These are phyloP conservation scores for Populus tremula DNA, from an alignment of 345 rosid species.

Conservation along the genomic window DNA sequence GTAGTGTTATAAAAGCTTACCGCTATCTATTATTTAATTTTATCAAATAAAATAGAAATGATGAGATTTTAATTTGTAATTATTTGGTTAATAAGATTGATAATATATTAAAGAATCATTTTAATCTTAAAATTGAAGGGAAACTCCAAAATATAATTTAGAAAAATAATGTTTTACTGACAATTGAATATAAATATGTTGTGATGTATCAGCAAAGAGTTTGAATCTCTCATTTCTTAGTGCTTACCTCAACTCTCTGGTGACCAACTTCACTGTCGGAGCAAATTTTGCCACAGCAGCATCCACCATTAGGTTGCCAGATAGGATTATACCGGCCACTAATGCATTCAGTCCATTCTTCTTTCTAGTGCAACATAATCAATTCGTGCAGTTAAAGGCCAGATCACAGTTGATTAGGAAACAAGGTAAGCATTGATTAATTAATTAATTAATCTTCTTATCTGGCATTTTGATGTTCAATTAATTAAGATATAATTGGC, in stretches of 20 bases:
- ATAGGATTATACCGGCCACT: slow-evolving; percentile 12
- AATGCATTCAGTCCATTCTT: slow-evolving; percentile 40
- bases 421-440: slow-evolving; percentile 30
- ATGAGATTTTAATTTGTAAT: too few relatives aligned
- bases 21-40: too few relatives aligned
- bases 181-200: too few relatives aligned
- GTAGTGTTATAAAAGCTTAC: too few relatives aligned
- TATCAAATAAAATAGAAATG: too few relatives aligned
- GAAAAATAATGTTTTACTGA: too few relatives aligned
- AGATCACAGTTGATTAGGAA: slow-evolving; percentile 32
- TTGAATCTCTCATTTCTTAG: slow-evolving; percentile 24
- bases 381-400: slow-evolving; percentile 42
- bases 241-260: slow-evolving; percentile 33
- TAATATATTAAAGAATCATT: too few relatives aligned
- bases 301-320: slow-evolving; percentile 24
- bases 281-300: slow-evolving; percentile 35
- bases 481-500: not conserved
- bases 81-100: too few relatives aligned
- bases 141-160: too few relatives aligned
- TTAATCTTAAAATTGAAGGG: too few relatives aligned
- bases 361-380: slow-evolving; percentile 43
- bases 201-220: slow-evolving; percentile 21
- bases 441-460: too few relatives aligned
- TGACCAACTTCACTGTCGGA: slow-evolving; percentile 30
- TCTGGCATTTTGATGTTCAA: too few relatives aligned